Evolutionary conservation across 768 basidiomycete genomes (phyloP), one percentile per base, ranked within the genome.

Genomic region (Pleurotus tuber-regium): DNA sequence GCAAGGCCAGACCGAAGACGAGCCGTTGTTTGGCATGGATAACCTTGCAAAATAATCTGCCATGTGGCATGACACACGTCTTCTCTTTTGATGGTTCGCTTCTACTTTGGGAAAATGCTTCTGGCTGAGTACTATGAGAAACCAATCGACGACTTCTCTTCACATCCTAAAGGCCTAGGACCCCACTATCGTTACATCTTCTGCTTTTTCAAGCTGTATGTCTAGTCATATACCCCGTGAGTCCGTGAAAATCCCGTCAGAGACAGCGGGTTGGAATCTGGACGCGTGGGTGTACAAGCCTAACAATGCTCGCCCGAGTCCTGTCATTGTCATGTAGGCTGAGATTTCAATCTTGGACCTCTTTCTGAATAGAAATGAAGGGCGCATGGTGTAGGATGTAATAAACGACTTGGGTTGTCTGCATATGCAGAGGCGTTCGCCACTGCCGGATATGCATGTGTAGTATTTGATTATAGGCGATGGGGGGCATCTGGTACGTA

Each of bases 381-480:
- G 67, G 70, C 67, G 1, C 69, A 72, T 35, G 70, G 70, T 4
- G 41, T 69, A 36, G 56, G 56, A 7, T 59, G 59, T 2, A 66
- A 63, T 52, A 72, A 72, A 53, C 51, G 56, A 14, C 66, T 70
- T 64, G 58, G 61, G 11, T 61, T 71, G 8, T 51, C 52, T 2
- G 42, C 54, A 6, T 70, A 65, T 44, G 69, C 68, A 0, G 65
- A 69, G 36, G 54, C 54, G 14, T 71, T 70, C 44, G 59, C 64
- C 4, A 36, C 49, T 1, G 51, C 54, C 4, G 69, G 68, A 8
- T 70, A 71, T 40, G 70, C 63, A 0, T 66, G 57, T 42, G 44
- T 71, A 6, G 64, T 70, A 16, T 72, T 72, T 42, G 70, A 72
- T 56, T 72, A 71, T 51, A 64, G 71, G 10, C 60, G 68, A 9